Conservation (phyloP, 1,139 yeast species). For the Saccharomyces hybrid region DNA sequence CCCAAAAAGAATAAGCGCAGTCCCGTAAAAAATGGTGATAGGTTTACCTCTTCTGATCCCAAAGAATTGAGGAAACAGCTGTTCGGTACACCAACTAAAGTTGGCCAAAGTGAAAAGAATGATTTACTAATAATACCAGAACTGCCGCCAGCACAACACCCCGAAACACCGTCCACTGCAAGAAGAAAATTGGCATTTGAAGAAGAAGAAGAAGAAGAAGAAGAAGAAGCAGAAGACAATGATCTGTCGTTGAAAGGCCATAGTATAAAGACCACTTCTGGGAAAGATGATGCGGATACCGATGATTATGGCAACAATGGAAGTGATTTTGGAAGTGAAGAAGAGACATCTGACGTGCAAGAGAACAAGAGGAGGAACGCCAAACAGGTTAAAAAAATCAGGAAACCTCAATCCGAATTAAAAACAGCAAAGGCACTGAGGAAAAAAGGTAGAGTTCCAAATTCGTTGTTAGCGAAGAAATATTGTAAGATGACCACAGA, state of each 20-base stretch:
- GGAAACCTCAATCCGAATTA: neutral
- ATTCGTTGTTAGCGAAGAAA: conserved; percentile 17
- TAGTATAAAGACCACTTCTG: neutral
- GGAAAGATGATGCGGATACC: neutral
- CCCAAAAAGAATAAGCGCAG: conserved; percentile 19
- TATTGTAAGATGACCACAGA: conserved; percentile 35
- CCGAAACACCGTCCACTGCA: conserved; percentile 9
- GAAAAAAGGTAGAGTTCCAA: conserved; percentile 6
- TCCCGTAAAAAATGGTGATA: conserved; percentile 17
- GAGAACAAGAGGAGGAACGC: neutral
- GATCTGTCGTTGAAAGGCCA: neutral
- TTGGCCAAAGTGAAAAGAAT: neutral
- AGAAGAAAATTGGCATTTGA: conserved; percentile 32
- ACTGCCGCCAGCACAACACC: conserved; percentile 2
- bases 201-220: conserved; percentile 17
- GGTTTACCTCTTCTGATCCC: conserved; percentile 27
- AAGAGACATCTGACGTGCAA: neutral
- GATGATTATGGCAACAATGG: neutral
- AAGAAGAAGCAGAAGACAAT: conserved; percentile 11
- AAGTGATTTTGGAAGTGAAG: conserved; percentile 1
- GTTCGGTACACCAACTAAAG: conserved; percentile 24
- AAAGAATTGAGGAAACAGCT: conserved; percentile 21
- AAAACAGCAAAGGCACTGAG: neutral
- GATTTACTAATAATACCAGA: neutral
- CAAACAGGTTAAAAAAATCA: neutral